A percentile compares a stretch with the other conserved stretches of the same genome.
phyloP scores from a whole-genome alignment of 1,139 yeast genomes.

The Magnusiomyces ingens region DNA sequence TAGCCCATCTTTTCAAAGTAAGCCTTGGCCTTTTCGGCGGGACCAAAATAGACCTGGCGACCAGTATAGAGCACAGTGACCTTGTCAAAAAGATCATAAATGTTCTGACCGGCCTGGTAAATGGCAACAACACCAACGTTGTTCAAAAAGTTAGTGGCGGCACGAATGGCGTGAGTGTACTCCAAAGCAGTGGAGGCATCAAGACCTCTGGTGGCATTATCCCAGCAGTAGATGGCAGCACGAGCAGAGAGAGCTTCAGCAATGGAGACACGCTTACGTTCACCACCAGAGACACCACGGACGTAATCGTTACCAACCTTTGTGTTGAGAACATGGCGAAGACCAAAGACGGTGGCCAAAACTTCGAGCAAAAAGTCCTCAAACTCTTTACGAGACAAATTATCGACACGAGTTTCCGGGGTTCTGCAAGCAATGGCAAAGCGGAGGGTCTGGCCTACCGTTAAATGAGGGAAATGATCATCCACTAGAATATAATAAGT shows the following conservation, averaged over 20 bases:
- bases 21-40: constrained; percentile 41
- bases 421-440: constrained; percentile 54
- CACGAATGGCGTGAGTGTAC: constrained; percentile 52
- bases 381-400: constrained; percentile 42
- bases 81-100: constrained; percentile 54
- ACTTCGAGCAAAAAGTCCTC: constrained; percentile 42
- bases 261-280: constrained; percentile 51
- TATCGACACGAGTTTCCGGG: constrained; percentile 45
- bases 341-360: constrained; percentile 49
- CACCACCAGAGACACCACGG: constrained; percentile 58
- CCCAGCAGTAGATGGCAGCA: constrained; percentile 57
- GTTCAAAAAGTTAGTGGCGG: constrained; percentile 47
- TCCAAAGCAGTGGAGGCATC: constrained; percentile 67
- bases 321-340: constrained; percentile 46
- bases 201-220: constrained; percentile 63
- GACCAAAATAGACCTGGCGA: constrained; percentile 52
- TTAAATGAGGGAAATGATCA: constrained; percentile 52
- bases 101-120: constrained; percentile 60
- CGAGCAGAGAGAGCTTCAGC: constrained; percentile 54
- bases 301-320: constrained; percentile 53
- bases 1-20: constrained; percentile 56
- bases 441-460: constrained; percentile 52
- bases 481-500: constrained; percentile 34
- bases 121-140: constrained; percentile 49
- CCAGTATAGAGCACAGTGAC: constrained; percentile 54